Base-by-base conservation (phyloP, 2,329 filamentous ascomycete species). In the Xylariaceae sp. region DNA sequence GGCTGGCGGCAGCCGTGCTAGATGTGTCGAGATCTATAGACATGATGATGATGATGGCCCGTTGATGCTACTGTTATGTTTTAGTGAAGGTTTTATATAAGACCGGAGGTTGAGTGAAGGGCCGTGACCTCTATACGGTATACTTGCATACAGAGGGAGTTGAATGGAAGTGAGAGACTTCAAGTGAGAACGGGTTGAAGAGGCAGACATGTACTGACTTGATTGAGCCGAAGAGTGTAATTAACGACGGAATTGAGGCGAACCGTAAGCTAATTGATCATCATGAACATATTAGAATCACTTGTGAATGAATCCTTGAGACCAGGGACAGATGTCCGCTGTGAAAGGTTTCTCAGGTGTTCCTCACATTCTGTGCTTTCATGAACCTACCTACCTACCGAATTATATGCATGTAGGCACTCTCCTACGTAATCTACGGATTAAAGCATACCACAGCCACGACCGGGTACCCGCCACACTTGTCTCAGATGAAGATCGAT, bases 61-160 rank as follows among this genome's bases (percentile, higher is more conserved):
- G n/a, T 44, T 60, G 55, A 60, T 51, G 51, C 23, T 30, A 30
- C 5, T 30, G 23, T 30, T 30, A 30, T 5, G 23, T 4, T 4
- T 30, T 30, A 30, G 23, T 30, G 5, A 30, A 30, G 23, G 23
- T 30, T 30, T 30, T 4, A 30, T 30, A 30, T 30, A 30, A 30
- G 23, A 30, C 5, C 23, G 23, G 23, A 30, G 23, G 4, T 42
- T 11, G 37, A 13, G 11, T 42, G 37, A 42, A 42, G 11, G 5
- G 37, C 11, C 23, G 37, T 10, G 11, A 13, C 59, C 56, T 45
- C 56, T 61, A 61, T 54, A 51, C 10, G 1, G 56, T 39, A 34
- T 61, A 56, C 7, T 4, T 56, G 51, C 53, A 59, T 58, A 56
- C 3, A 4, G 15, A 6, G 17, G n/a, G 23, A 8, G 37, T 42